These are phyloP conservation scores for Begonia peltatifolia DNA, from an alignment of 306 rosid species.

Conservation along the genomic window DNA sequence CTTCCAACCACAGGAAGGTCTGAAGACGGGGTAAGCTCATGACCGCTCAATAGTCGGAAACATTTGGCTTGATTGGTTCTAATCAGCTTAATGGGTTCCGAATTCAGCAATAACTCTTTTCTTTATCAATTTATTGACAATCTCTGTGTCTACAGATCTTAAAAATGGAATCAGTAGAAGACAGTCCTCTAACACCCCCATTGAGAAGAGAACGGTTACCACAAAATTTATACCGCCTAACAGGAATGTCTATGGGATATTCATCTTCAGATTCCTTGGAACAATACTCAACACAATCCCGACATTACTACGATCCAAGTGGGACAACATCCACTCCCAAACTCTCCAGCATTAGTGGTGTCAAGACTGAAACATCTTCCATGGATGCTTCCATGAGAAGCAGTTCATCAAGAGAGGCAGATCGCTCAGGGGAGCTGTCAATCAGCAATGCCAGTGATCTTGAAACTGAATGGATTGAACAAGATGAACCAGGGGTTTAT, in stretches of 20 bases:
- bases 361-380: conserved; percentile 68
- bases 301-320: conserved; percentile 41
- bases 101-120: too few species aligned
- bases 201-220: conserved; percentile 58
- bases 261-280: conserved; percentile 89
- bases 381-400: conserved; percentile 75
- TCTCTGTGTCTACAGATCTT: conserved; percentile 33
- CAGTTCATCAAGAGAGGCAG: conserved; percentile 73
- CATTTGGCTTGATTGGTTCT: too few species aligned
- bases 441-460: conserved; percentile 92
- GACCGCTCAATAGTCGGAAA: not conserved
- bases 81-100: too few species aligned
- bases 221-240: conserved; percentile 42
- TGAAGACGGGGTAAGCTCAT: conserved; percentile 66
- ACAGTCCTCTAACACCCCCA: conserved; percentile 90
- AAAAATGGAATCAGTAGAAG: conserved; percentile 69
- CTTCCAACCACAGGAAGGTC: conserved; percentile 88
- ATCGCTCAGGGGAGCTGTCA: conserved; percentile 77
- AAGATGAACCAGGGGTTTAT: conserved; percentile 96
- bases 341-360: conserved; percentile 56
- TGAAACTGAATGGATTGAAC: conserved; percentile 97
- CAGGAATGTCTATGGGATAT: conserved; percentile 48
- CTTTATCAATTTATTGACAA: too few species aligned
- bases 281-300: conserved; percentile 42
- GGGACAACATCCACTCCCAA: conserved; percentile 60